Percentiles rank a stretch among this genome's conserved stretches.
phyloP scores from a whole-genome alignment of 2,329 filamentous ascomycete species.

The Colletotrichum abscissum region DNA sequence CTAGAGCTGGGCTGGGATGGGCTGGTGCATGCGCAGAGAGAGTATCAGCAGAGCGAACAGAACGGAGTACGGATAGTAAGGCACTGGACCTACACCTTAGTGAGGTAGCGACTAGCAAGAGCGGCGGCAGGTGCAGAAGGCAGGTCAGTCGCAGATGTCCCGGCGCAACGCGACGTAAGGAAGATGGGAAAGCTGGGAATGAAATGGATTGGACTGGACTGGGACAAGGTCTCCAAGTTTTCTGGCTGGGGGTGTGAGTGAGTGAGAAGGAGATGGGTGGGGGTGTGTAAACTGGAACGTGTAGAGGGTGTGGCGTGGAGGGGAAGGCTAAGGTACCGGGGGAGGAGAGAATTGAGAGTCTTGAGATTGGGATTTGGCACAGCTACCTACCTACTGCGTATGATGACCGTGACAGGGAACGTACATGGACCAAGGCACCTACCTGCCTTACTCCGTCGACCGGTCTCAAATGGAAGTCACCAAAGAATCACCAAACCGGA shows the following conservation, averaged over 20 bases:
- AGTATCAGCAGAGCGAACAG: not conserved
- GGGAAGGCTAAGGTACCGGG: not conserved
- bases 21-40: slow-evolving; percentile 22
- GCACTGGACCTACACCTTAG: no score
- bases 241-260: not conserved
- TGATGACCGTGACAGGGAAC: slow-evolving; percentile 22
- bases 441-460: not conserved
- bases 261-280: not conserved
- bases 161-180: slow-evolving; percentile 22
- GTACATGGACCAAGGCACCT: not conserved
- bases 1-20: slow-evolving; percentile 9
- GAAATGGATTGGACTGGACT: not conserved
- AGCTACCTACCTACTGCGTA: not conserved
- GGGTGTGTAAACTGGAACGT: no score
- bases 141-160: slow-evolving; percentile 26
- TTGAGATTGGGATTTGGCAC: not conserved
- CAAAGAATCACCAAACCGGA: not conserved
- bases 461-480: not conserved
- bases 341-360: not conserved
- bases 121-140: not conserved
- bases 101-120: not conserved
- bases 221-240: slow-evolving; percentile 1
- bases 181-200: slow-evolving; percentile 20
- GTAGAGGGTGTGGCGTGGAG: not conserved
- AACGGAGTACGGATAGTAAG: no score